These are phyloP conservation scores for Tillandsia leiboldiana DNA, from an alignment of 176 grass and related monocot species.

Conservation along the genomic window DNA sequence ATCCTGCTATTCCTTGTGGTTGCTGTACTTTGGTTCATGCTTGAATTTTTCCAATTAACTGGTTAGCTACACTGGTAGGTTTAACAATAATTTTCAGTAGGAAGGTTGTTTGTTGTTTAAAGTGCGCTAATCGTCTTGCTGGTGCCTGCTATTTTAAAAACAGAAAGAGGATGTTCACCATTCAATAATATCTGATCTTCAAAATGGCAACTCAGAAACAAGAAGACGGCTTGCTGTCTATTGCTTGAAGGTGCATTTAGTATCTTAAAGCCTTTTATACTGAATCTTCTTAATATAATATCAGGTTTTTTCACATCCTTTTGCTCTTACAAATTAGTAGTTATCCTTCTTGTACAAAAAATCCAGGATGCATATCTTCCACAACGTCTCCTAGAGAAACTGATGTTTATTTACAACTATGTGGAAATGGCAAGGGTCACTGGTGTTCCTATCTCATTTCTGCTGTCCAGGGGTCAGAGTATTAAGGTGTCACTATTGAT, in stretches of 20 bases:
- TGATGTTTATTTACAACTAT: constrained; percentile 99
- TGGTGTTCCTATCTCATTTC: constrained; percentile 93
- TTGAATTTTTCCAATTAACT: constrained; percentile 12
- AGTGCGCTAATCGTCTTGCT: background rate
- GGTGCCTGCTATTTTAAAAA: constrained; percentile 18
- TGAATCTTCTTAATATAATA: too few relatives aligned
- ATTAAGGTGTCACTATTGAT: constrained; percentile 59
- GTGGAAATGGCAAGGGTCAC: constrained; percentile 99
- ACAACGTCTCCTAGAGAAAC: constrained; percentile 86
- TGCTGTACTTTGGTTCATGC: constrained; percentile 1
- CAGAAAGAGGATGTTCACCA: constrained; percentile 99
- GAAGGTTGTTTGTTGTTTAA: background rate
- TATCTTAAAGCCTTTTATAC: background rate
- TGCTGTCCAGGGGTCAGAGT: constrained; percentile 90
- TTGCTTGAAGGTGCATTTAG: constrained; percentile 74
- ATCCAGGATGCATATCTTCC: constrained; percentile 95
- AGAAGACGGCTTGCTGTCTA: constrained; percentile 91
- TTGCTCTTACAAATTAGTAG: too few relatives aligned
- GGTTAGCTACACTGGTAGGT: background rate
- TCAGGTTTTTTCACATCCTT: too few relatives aligned
- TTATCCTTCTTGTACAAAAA: constrained; percentile 14
- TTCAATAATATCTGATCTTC: constrained; percentile 99
- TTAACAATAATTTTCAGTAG: too few relatives aligned
- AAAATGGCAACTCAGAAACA: constrained; percentile 94
- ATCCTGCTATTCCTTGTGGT: constrained; percentile 1